Evolutionary conservation across 1,139 yeast species (phyloP), one percentile per base, ranked within the genome.

Genomic region (Blastobotrys proliferans): DNA sequence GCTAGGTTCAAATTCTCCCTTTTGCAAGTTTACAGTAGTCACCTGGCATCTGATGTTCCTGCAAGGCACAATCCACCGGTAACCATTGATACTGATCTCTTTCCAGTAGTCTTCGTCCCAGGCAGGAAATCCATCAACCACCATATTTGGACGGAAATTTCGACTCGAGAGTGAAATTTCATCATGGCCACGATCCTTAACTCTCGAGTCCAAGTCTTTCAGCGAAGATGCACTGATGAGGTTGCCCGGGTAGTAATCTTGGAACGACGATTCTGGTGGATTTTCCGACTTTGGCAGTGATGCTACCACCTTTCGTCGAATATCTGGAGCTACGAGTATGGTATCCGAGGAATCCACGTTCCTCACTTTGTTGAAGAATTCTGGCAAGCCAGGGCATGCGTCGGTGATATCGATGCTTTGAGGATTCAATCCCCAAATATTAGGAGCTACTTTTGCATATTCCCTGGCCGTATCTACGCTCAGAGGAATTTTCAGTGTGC

Each of bases 241-340:
- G 37, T 69, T 57, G 17, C 70, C 60, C 2, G 77, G 77, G 47
- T 51, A 72, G 42, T 68, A 66, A 51, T 72, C 77, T 44, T 70
- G 77, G 53, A 70, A 72, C 9, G 59, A 46, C 1, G 71, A 56
- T 3, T 29, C 41, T 5, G 28, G 28, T 3, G 53, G 45, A 3
- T 16, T 10, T 4, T 11, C 25, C 6, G 9, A 14, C 2, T 22
- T 24, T 1, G 35, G 35, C 16, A 34, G 16, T 3, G 35, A 29
- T 22, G 65, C 63, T n/a, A 51, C 55, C 28, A 69, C 66, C 5
- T 47, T 44, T 38, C 72, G 66, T 0, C 73, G 67, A n/a, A 49
- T 47, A 1, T 55, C 50, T 1, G 72, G 58, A 29, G 60, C 60
- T 4, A 69, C 46, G 9, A 69, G 41, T 3, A 20, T 1, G 47